Evolutionary conservation across 768 basidiomycete species (phyloP), one percentile per base, ranked within the genome.

Genomic region (Coprinellus aureogranulatus): DNA sequence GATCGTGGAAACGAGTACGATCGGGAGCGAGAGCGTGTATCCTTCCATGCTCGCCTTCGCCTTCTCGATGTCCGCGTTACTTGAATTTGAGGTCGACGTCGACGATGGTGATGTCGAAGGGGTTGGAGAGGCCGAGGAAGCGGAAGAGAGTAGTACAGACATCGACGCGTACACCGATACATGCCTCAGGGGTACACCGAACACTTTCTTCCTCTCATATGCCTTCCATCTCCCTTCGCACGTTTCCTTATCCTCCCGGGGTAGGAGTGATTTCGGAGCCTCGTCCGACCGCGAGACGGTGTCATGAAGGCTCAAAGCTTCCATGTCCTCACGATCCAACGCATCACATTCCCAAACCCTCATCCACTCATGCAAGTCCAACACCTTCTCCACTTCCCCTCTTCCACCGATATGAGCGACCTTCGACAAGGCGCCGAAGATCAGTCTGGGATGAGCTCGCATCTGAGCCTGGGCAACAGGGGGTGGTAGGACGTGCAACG

Each of bases 1-100:
- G 16, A 79, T 68, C 47, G 74, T 76, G 30, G 69, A 67, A 39
- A 76, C 72, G 6, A 76, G 73, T 3, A 78, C 64, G 27, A 75
- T 72, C 0, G 78, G 78, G 2, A 80, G 52, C 42, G 72, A 67
- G 55, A 76, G 74, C 55, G 75, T 71, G 34, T 67, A 63, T 12
- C 74, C 73, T 23, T 70, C 75, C 10, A 47, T 44, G 9, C 8
- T 6, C 8, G 34, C 8, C 8, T 44, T 6, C 20, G 14, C 6
- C 37, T 39, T 39, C 37, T 39, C 37, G 37, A 9, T 39, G 10
- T n/a, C n/a, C n/a, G n/a, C n/a, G n/a, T n/a, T n/a, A n/a, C n/a
- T n/a, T n/a, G n/a, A n/a, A n/a, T n/a, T n/a, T n/a, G n/a, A n/a
- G n/a, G n/a, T n/a, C 8, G 34, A 34, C 8, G 34, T 34, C 34